Percentiles rank a stretch among this genome's conserved stretches.
Evolutionary conservation across 208 protist genomes (phyloP).

Genomic region (Crithidia mellificae): DNA sequence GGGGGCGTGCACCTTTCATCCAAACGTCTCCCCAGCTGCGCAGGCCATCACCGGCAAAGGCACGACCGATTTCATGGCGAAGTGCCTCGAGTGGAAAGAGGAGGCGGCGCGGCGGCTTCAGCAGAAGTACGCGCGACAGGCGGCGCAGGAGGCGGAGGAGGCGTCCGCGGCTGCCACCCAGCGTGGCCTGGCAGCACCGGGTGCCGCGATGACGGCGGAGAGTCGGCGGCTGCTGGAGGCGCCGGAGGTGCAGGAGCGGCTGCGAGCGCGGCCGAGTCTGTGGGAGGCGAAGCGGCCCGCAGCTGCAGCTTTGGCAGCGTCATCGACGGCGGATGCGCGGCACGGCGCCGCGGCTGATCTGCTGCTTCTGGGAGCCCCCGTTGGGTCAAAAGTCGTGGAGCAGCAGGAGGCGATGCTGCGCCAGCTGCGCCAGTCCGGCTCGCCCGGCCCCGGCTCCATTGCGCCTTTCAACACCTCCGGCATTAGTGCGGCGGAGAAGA

Average conservation of each 20-base stretch:
- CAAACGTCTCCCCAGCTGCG: conserved; percentile 35
- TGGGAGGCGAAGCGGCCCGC: conserved; percentile 35
- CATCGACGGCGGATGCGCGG: not conserved
- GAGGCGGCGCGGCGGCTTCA: conserved; percentile 28
- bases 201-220: conserved; percentile 11
- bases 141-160: conserved; percentile 23
- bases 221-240: conserved; percentile 30
- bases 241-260: conserved; percentile 26
- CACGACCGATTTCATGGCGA: conserved; percentile 55
- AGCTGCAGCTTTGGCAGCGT: no score
- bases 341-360: not conserved
- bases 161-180: conserved; percentile 18
- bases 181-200: conserved; percentile 13
- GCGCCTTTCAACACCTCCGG: not conserved
- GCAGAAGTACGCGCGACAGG: conserved; percentile 43
- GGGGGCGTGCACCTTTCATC: conserved; percentile 55
- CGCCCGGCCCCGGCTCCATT: not conserved
- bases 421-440: conserved; percentile 10
- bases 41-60: conserved; percentile 41
- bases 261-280: conserved; percentile 29
- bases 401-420: conserved; percentile 32
- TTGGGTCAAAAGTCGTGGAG: conserved; percentile 30
- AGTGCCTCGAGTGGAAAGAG: conserved; percentile 62
- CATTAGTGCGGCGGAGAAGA: no score
- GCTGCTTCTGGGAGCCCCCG: conserved; percentile 14